Evolutionary conservation across 2,329 filamentous ascomycete species (phyloP), one percentile per base, ranked within the genome.

Genomic region (Ascochyta clinopodiicola): DNA sequence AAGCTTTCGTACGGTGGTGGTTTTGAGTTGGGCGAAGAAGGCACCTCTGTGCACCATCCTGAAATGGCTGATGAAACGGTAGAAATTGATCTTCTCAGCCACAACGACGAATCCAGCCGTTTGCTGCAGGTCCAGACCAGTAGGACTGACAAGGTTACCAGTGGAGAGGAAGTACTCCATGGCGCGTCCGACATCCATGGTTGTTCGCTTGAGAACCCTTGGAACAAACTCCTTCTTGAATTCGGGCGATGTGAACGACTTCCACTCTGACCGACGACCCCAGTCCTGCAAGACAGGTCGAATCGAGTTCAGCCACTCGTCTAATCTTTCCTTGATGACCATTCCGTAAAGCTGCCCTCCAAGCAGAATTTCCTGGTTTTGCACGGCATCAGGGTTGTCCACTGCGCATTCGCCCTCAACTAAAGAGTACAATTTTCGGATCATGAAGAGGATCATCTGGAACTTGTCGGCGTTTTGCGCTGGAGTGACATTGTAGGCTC

Each of bases 21-120:
- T 99, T 79, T 97, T 98, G 62, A 99, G 79, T 74, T 98, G 91
- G 3, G 95, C 95, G 75, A 99, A 99, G 84, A 99, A 99, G 73
- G 92, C 95, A 82, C 95, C 95, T 87, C 95, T 88, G 80, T 99
- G 95, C 54, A 99, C 92, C 92, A 97, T 97, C 64, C 95, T 90
- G 84, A 99, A 99, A 77, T 99, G 95, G 76, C 91, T 95, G 79
- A 99, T 96, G 80, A 98, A 99, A 69, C 95, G 91, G 70, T 96
- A 87, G 75, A 98, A 99, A 80, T 99, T 99, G 74, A 99, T 94
- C 83, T 98, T 98, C 75, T 99, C 95, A 2, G 95, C 95, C 46
- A 98, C 93, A 45, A 99, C 92, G 0, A 92, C 96, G 76, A 96
- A 99, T 60, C 95, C 95, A 12, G 94, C 95, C 0, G 89, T 88